Conservation (phyloP, 805 yeast species). For the Zygotorulaspora chibaensis region DNA sequence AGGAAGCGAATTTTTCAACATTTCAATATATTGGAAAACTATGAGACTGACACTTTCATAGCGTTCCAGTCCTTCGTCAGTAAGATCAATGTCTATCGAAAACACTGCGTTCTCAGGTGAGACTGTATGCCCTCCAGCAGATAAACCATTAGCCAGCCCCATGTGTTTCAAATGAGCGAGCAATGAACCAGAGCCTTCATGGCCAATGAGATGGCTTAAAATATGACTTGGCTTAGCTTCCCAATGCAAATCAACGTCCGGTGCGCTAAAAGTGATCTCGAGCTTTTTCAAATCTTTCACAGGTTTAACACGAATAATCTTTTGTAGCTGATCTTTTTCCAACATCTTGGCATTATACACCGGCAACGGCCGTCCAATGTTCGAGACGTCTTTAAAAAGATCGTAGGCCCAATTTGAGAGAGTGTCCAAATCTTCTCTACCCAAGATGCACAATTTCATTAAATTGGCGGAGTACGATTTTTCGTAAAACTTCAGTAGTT, state of each 20-base stretch:
- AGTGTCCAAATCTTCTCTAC: constrained; percentile 71
- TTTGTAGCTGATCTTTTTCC: constrained; percentile 45
- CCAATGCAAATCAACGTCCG: constrained; percentile 70
- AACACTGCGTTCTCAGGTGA: constrained; percentile 67
- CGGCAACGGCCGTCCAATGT: constrained; percentile 37
- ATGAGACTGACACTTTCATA: constrained; percentile 57
- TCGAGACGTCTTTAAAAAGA: constrained; percentile 59
- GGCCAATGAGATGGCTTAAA: constrained; percentile 81
- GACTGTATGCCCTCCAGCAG: constrained; percentile 65
- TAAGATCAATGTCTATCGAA: constrained; percentile 67
- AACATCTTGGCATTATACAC: constrained; percentile 43
- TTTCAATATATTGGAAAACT: constrained; percentile 67
- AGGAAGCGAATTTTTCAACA: constrained; percentile 56
- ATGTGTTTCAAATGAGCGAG: constrained; percentile 60
- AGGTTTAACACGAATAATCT: constrained; percentile 65
- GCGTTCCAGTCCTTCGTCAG: constrained; percentile 62
- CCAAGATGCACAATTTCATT: constrained; percentile 82
- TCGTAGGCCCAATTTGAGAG: constrained; percentile 67
- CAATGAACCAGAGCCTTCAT: constrained; percentile 86
- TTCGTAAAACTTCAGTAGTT: constrained; percentile 68
- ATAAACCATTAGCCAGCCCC: constrained; percentile 77
- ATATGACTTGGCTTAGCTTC: constrained; percentile 65
- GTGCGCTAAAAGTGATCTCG: constrained; percentile 65
- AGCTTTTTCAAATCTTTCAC: constrained; percentile 73
- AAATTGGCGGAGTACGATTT: constrained; percentile 76